Evolutionary conservation across 768 basidiomycete species (phyloP), one percentile per base, ranked within the genome.

Genomic region (Tubosaeta sp.): DNA sequence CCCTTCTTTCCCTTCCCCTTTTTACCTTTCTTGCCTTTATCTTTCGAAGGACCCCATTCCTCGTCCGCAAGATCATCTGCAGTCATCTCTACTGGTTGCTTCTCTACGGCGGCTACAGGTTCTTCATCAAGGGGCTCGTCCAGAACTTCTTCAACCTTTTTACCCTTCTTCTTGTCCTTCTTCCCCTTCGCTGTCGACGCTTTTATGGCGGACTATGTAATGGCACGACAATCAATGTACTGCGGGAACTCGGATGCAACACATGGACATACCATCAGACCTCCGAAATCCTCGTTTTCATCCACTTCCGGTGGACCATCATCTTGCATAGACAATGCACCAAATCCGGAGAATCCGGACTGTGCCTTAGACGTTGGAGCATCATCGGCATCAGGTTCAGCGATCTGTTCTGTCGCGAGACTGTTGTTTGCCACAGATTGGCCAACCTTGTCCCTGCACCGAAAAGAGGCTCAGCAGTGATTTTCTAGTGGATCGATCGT

Each of bases 51-150:
- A 10, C 79, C 85, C 78, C 82, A 85, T 65, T 89, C 87, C 55
- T 84, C 84, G 61, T 88, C 84, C 19, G 84, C 83, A 56, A 85
- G 73, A 60, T 86, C 85, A 41, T 88, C 86, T n/a, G 85, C 83
- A 17, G 81, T 81, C 46, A 80, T 75, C 51, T 82, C 75, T 16
- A 79, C 66, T 10, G 79, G 71, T 37, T 62, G 66, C 62, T 80
- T 79, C 8, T 59, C 69, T 46, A 59, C 51, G 52, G 62, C 46
- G 4, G 63, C 56, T 25, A 43, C 50, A 8, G 58, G 58, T 42
- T 61, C 66, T n/a, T 60, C 63, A 27, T 62, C 71, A 32, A 61
- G 43, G 37, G 53, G 66, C 42, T 64, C 62, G 27, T 68, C 64
- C 51, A 72, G 62, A 59, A 66, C 64, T 50, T 71, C 68, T 25